A percentile compares a stretch with the other conserved stretches of the same genome.
Evolutionary conservation across 768 basidiomycete genomes (phyloP).

Genomic region (Porpolomopsis calyptriformis): DNA sequence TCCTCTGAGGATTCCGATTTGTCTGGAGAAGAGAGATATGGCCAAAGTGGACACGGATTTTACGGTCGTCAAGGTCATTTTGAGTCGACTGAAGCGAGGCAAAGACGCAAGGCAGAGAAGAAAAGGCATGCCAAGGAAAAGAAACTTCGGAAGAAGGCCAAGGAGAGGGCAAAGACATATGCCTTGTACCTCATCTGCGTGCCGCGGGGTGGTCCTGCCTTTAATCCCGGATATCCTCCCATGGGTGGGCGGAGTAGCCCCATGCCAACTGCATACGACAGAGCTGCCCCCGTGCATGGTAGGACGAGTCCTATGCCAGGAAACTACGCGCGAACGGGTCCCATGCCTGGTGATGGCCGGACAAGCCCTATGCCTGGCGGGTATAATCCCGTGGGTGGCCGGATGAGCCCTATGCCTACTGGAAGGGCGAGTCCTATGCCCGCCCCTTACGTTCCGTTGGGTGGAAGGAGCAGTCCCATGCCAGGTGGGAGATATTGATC

Average conservation of each 20-base stretch:
- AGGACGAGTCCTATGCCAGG: slow-evolving; percentile 3
- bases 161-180: slow-evolving; percentile 52
- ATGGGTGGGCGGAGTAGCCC: neutral
- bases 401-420: neutral
- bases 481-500: neutral
- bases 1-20: slow-evolving; percentile 34
- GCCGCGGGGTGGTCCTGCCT: slow-evolving; percentile 17
- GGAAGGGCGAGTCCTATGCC: slow-evolving; percentile 3
- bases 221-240: slow-evolving; percentile 6
- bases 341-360: neutral
- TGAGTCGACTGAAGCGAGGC: slow-evolving; percentile 41
- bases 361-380: neutral
- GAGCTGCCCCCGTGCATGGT: slow-evolving; percentile 7
- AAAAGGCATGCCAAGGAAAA: slow-evolving; percentile 54
- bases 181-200: slow-evolving; percentile 51
- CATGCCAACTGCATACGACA: neutral
- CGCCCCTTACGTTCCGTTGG: neutral
- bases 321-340: neutral
- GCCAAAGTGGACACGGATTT: slow-evolving; percentile 25
- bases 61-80: slow-evolving; percentile 33
- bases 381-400: too few species aligned
- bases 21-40: slow-evolving; percentile 33
- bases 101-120: slow-evolving; percentile 47
- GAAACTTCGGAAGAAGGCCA: slow-evolving; percentile 48
- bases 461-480: slow-evolving; percentile 1